phyloP scores from a whole-genome alignment of 1,284 basidiomycete species.

The Cryptococcus hybrid region DNA sequence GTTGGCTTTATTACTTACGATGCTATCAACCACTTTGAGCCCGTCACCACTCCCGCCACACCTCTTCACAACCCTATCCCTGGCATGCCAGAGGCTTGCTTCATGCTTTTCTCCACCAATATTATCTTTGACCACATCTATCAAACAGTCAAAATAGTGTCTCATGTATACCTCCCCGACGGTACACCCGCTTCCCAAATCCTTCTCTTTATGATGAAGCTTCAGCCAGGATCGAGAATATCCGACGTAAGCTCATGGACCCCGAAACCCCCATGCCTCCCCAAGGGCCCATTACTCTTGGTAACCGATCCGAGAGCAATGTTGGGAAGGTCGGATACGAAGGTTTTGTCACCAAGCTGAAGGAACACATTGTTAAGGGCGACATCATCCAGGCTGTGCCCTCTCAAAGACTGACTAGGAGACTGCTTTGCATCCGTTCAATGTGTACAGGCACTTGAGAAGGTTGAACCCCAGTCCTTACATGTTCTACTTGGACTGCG shows the following conservation, averaged over 20 bases:
- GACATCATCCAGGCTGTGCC: conserved; percentile 99
- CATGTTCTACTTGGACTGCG: conserved; percentile 98
- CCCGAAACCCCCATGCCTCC: conserved; percentile 59
- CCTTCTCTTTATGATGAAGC: conserved; percentile 77
- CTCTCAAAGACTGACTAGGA: conserved; percentile 86
- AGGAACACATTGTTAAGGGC: conserved; percentile 91
- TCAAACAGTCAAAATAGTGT: conserved; percentile 91
- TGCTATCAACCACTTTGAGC: conserved; percentile 94
- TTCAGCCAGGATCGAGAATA: conserved; percentile 68
- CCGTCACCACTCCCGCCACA: conserved; percentile 72
- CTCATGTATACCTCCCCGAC: conserved; percentile 84
- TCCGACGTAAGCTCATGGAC: conserved; percentile 66
- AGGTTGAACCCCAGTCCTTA: conserved; percentile 97
- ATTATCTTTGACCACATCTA: conserved; percentile 97
- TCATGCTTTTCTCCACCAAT: conserved; percentile 94
- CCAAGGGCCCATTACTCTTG: conserved; percentile 54
- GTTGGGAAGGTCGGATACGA: conserved; percentile 95
- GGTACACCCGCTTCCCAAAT: conserved; percentile 55
- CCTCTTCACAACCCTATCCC: conserved; percentile 68
- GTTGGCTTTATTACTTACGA: conserved; percentile 95
- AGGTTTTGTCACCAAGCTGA: conserved; percentile 84
- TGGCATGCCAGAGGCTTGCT: conserved; percentile 88
- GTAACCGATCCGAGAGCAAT: conserved; percentile 76
- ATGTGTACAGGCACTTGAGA: conserved; percentile 88
- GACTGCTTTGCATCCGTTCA: conserved; percentile 93